Evolutionary conservation across 257 asterid genomes (phyloP), one percentile per base, ranked within the genome.

Genomic region (Jacaranda copaia): DNA sequence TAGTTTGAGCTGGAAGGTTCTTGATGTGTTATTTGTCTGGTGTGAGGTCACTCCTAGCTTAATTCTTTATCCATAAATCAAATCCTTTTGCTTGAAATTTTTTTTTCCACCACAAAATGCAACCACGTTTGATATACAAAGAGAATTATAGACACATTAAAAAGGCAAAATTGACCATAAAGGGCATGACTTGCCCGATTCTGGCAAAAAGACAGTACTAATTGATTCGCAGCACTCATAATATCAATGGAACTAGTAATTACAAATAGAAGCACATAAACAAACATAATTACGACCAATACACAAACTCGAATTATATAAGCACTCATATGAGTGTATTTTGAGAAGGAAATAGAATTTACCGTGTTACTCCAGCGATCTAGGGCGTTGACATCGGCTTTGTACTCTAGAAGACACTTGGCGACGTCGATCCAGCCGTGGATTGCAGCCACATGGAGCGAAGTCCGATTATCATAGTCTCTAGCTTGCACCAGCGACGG

Each of bases 351-450:
- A 32, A 59, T 15, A 43, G 35, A 73, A 48, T 46, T 70, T 79
- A 96, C 99, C 20, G 99, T 96, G 71, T 96, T 96, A 76, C 89
- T 96, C 99, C 99, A 96, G 25, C 99, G 98, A 92, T 96, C 99
- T 64, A 82, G 98, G 12, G 98, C 95, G 95, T 96, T 96, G 93
- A 96, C 97, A 51, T 93, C 97, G 11, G 99, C 98, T 15, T 93
- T 83, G 78, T 71, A 89, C 67, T 90, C 96, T 15, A 96, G 84
- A 73, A 96, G 90, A 80, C 97, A 90, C 84, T 88, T 90, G 35
- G 92, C 98, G 56, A 93, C 94, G 66, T 92, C 98, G 93, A 88
- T 86, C 99, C 89, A 92, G 36, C 98, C 99, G 85, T 90, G 99
- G 60, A 96, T 84, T 16, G 98, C 95, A 18, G 99, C 99, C 69